Conservation (phyloP, 306 rosid species). For the Trifolium fragiferum region DNA sequence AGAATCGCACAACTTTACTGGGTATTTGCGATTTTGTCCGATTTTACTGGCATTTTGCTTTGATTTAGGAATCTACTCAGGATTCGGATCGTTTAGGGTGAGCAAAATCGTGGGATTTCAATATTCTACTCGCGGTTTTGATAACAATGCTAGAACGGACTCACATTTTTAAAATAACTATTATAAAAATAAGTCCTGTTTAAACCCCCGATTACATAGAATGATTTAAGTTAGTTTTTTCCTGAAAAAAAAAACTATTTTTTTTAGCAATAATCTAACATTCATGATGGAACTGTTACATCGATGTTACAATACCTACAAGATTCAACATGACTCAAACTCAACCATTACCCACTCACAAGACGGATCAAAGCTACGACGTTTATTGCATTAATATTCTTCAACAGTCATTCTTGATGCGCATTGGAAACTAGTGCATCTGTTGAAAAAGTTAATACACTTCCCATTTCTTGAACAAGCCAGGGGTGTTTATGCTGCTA, state of each 20-base stretch:
- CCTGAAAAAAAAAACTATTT: constrained; percentile 4
- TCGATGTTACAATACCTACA: constrained; percentile 31
- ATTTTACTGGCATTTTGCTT: too few species aligned
- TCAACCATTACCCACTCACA: constrained; percentile 29
- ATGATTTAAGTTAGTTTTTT: background rate
- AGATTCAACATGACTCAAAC: constrained; percentile 19
- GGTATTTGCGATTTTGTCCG: too few species aligned
- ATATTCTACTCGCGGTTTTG: too few species aligned
- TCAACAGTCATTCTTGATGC: constrained; percentile 32
- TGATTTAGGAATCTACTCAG: too few species aligned
- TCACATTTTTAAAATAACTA: constrained; percentile 19
- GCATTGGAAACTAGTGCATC: constrained; percentile 23
- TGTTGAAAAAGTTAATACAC: constrained; percentile 20
- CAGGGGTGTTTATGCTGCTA: constrained; percentile 41
- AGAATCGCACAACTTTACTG: too few species aligned
- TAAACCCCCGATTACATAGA: constrained; percentile 17
- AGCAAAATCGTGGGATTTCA: too few species aligned
- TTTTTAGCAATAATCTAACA: constrained; percentile 10
- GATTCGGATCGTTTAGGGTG: too few species aligned
- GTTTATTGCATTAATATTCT: constrained; percentile 23
- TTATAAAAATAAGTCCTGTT: constrained; percentile 20
- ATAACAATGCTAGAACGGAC: constrained; percentile 10
- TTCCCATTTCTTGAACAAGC: constrained; percentile 40
- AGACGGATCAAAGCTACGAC: constrained; percentile 22
- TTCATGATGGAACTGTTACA: constrained; percentile 13